Evolutionary conservation across 495 filamentous ascomycete species (phyloP).

Genomic region (Penicillium parvum): DNA sequence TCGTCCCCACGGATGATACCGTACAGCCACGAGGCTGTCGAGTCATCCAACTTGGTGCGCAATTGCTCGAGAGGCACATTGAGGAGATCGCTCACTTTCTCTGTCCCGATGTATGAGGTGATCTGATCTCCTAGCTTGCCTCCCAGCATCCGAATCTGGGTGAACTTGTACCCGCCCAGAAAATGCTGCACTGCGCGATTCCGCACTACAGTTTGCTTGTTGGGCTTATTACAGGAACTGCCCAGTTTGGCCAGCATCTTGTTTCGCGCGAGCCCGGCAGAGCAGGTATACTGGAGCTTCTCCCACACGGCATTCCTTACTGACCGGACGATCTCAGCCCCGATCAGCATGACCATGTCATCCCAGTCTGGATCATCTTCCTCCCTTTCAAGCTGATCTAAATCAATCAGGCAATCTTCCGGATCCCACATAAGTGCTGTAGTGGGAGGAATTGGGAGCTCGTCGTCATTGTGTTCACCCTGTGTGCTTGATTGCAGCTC

Average conservation of each 20-base stretch:
- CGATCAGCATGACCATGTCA: constrained; percentile 81
- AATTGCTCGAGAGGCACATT: constrained; percentile 70
- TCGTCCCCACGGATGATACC: constrained; percentile 82
- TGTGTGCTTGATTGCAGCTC: constrained; percentile 60
- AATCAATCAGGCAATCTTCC: constrained; percentile 67
- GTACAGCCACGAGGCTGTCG: constrained; percentile 86
- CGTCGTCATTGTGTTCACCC: constrained; percentile 67
- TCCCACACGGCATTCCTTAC: constrained; percentile 64
- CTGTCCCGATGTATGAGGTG: constrained; percentile 69
- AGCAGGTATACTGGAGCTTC: constrained; percentile 80
- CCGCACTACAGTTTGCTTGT: constrained; percentile 85
- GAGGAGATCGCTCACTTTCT: constrained; percentile 72
- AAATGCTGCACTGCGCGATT: constrained; percentile 79
- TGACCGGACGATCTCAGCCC: constrained; percentile 79
- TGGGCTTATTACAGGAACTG: constrained; percentile 85
- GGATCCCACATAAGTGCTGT: constrained; percentile 76
- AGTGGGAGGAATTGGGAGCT: constrained; percentile 67
- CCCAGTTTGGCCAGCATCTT: constrained; percentile 96
- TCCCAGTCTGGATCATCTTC: constrained; percentile 92
- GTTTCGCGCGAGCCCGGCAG: constrained; percentile 80
- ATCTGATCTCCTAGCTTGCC: constrained; percentile 94
- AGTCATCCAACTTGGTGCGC: constrained; percentile 74
- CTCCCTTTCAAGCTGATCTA: constrained; percentile 67
- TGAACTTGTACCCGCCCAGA: constrained; percentile 82
- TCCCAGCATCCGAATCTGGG: constrained; percentile 91